Conservation (phyloP, 176 grass and related monocot genomes). For the Cocos nucifera region DNA sequence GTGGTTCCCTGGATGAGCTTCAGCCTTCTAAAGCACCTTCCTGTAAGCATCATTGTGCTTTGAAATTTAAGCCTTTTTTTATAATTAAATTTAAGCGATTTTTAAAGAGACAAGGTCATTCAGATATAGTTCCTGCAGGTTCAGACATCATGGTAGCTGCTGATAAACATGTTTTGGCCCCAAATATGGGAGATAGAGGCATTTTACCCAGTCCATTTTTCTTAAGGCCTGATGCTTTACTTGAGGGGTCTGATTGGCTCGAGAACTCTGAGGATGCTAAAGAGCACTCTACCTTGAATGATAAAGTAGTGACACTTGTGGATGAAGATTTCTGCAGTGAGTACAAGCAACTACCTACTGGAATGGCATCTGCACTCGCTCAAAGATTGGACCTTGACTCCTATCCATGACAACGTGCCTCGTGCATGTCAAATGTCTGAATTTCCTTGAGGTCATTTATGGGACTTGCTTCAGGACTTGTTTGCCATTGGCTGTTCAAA, state of each 20-base stretch:
- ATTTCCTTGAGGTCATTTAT: slow-evolving; percentile 4
- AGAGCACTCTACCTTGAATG: slow-evolving; percentile 1
- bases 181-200: neutral
- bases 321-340: neutral
- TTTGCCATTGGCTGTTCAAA: neutral
- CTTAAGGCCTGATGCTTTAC: slow-evolving; percentile 9
- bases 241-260: neutral
- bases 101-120: too few relatives aligned
- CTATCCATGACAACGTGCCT: slow-evolving; percentile 22
- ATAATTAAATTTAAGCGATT: too few relatives aligned
- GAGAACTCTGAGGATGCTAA: neutral
- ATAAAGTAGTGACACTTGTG: neutral
- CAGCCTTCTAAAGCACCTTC: slow-evolving; percentile 15
- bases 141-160: neutral
- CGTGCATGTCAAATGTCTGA: slow-evolving; percentile 15
- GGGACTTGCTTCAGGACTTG: neutral
- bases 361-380: neutral
- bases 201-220: neutral
- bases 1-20: slow-evolving; percentile 1
- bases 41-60: slow-evolving; percentile 20
- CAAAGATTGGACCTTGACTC: slow-evolving; percentile 4
- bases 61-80: too few relatives aligned
- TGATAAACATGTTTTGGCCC: neutral
- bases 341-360: neutral
- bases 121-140: slow-evolving; percentile 18